These are phyloP conservation scores for Heteromeles arbutifolia DNA, from an alignment of 306 rosid genomes.

Conservation along the genomic window DNA sequence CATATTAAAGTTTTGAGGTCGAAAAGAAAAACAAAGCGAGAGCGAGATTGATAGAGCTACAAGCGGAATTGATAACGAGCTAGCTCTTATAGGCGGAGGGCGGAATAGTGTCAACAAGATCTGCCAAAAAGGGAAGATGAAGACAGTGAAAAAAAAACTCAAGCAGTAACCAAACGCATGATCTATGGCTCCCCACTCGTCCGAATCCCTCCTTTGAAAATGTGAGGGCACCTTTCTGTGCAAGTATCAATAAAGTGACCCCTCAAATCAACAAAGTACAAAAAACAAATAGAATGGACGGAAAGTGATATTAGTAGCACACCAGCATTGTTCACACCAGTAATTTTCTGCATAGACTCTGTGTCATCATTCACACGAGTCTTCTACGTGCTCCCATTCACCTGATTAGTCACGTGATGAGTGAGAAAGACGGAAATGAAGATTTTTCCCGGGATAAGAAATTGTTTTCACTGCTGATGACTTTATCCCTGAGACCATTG, in stretches of 20 bases:
- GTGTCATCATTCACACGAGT: neutral
- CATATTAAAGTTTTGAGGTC: neutral
- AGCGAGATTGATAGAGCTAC: slow-evolving; percentile 7
- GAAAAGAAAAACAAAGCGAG: slow-evolving; percentile 2
- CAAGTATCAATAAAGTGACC: slow-evolving; percentile 20
- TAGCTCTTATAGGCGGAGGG: neutral
- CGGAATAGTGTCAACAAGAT: slow-evolving; percentile 1
- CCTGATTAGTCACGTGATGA: neutral
- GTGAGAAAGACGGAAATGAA: no score
- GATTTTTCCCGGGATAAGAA: no score
- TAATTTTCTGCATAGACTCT: neutral
- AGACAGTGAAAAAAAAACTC: slow-evolving; percentile 38
- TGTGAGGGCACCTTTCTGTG: slow-evolving; percentile 4
- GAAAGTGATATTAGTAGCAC: neutral
- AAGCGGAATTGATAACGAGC: slow-evolving; percentile 19
- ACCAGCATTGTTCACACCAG: neutral
- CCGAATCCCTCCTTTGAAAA: slow-evolving; percentile 18
- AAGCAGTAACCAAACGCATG: slow-evolving; percentile 21
- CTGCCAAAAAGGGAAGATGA: slow-evolving; percentile 23
- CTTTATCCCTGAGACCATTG: no score
- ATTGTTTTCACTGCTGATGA: no score
- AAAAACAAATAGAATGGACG: neutral
- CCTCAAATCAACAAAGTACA: slow-evolving; percentile 16
- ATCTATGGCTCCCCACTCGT: slow-evolving; percentile 7
- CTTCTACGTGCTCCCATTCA: neutral